A percentile compares a stretch with the other conserved stretches of the same genome.
Evolutionary conservation across 2,329 filamentous ascomycete genomes (phyloP).

Genomic region (Podosphaera xanthii): DNA sequence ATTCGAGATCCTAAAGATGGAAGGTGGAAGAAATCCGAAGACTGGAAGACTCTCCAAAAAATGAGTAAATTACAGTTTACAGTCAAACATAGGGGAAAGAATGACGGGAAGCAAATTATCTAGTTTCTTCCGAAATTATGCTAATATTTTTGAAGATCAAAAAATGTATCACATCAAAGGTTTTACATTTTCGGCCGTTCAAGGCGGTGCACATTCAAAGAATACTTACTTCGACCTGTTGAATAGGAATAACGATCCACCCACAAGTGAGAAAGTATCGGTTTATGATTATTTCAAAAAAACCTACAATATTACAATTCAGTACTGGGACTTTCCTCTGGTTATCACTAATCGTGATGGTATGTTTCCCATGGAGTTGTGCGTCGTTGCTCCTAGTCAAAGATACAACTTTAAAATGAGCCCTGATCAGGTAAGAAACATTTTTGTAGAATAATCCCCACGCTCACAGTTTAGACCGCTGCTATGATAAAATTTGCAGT

Average conservation of each 20-base stretch:
- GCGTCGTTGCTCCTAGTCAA: slow-evolving; percentile 29
- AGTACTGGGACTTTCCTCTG: slow-evolving; percentile 28
- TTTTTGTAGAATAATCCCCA: not conserved
- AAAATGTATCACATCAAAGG: slow-evolving; percentile 29
- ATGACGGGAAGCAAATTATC: slow-evolving; percentile 10
- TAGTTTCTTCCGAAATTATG: too few relatives aligned
- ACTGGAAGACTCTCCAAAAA: slow-evolving; percentile 30
- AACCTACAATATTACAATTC: slow-evolving; percentile 29
- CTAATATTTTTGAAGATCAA: slow-evolving; percentile 11
- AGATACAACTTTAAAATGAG: slow-evolving; percentile 40
- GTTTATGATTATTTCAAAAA: slow-evolving; percentile 32
- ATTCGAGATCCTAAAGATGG: slow-evolving; percentile 3
- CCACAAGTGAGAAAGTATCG: slow-evolving; percentile 8
- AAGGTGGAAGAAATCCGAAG: slow-evolving; percentile 19
- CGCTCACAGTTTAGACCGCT: slow-evolving; percentile 33
- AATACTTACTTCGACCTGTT: slow-evolving; percentile 32
- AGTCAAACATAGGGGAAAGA: slow-evolving; percentile 29
- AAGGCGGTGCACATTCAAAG: slow-evolving; percentile 25
- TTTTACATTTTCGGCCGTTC: slow-evolving; percentile 21
- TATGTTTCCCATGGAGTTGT: slow-evolving; percentile 38
- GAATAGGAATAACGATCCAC: slow-evolving; percentile 21
- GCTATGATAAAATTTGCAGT: slow-evolving; percentile 90
- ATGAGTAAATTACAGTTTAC: slow-evolving; percentile 32
- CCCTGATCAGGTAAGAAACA: slow-evolving; percentile 19
- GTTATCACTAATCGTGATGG: slow-evolving; percentile 31